Conservation (phyloP, 441 rosid genomes). For the Geranium incanum region DNA sequence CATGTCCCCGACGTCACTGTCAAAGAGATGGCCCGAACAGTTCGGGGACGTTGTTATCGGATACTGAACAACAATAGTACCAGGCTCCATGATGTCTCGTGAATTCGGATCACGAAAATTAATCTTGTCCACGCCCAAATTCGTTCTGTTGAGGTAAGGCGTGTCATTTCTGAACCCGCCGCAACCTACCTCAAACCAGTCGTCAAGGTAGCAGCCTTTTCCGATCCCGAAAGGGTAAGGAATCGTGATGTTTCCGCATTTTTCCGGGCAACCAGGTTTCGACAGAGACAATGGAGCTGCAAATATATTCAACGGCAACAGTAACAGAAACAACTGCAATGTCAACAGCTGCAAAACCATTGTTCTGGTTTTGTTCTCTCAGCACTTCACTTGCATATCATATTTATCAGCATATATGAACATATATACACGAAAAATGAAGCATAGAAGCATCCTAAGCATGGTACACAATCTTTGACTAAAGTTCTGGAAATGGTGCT, state of each 20-base stretch:
- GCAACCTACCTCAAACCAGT: conserved; percentile 3
- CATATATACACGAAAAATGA: neutral
- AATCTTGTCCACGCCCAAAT: neutral
- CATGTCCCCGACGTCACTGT: conserved; percentile 8
- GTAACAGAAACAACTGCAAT: conserved; percentile 9
- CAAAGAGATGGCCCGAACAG: neutral
- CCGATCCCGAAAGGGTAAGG: conserved; percentile 28
- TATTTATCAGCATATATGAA: too few relatives aligned
- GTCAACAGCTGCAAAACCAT: conserved; percentile 2
- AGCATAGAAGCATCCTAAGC: neutral
- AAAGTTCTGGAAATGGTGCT: neutral
- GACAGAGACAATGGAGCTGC: neutral
- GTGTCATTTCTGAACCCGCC: conserved; percentile 4
- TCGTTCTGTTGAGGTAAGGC: neutral
- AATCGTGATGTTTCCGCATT: conserved; percentile 25
- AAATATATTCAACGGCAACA: neutral
- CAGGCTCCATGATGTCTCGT: neutral
- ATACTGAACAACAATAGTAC: conserved; percentile 3
- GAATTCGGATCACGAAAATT: neutral
- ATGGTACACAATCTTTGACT: neutral
- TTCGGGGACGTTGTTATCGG: neutral
- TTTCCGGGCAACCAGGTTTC: conserved; percentile 20
- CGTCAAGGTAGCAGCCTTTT: conserved; percentile 6
- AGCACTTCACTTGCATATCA: neutral
- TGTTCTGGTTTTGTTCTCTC: neutral